phyloP scores from a whole-genome alignment of 306 rosid genomes.

The Clitoria ternatea region DNA sequence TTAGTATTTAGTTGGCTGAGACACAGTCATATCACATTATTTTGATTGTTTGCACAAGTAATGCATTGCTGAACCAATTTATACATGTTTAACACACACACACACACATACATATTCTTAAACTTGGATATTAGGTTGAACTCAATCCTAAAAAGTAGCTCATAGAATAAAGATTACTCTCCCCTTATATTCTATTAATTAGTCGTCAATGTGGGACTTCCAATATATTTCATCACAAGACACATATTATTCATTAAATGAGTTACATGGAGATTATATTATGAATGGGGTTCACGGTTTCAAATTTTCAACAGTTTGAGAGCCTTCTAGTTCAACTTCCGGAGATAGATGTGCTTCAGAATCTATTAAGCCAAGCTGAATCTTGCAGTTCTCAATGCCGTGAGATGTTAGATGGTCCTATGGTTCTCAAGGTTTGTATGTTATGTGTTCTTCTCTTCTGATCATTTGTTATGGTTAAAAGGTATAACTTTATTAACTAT shows the following conservation, averaged over 20 bases:
- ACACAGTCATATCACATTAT: too few relatives aligned
- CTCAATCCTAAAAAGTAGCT: too few relatives aligned
- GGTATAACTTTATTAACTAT: slow-evolving; percentile 15
- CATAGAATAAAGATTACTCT: too few relatives aligned
- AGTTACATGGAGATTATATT: slow-evolving; percentile 6
- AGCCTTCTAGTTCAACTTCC: slow-evolving; percentile 67
- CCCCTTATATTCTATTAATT: too few relatives aligned
- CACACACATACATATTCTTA: neutral
- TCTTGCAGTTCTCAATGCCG: slow-evolving; percentile 52
- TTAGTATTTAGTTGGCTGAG: too few relatives aligned
- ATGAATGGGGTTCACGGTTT: too few relatives aligned
- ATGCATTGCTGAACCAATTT: neutral
- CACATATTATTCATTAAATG: neutral
- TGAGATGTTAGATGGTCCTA: slow-evolving; percentile 57
- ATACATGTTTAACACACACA: neutral
- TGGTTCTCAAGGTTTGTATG: slow-evolving; percentile 62
- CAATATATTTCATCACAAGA: too few relatives aligned
- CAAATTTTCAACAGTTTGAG: slow-evolving; percentile 45
- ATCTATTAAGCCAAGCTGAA: slow-evolving; percentile 62
- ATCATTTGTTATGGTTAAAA: slow-evolving; percentile 15
- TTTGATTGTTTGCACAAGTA: neutral
- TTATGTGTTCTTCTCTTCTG: neutral
- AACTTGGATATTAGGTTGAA: too few relatives aligned
- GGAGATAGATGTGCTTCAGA: slow-evolving; percentile 55
- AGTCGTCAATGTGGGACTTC: too few relatives aligned